phyloP scores from a whole-genome alignment of 192 early-diverging fungal species.

The Umbelopsis isabellina region DNA sequence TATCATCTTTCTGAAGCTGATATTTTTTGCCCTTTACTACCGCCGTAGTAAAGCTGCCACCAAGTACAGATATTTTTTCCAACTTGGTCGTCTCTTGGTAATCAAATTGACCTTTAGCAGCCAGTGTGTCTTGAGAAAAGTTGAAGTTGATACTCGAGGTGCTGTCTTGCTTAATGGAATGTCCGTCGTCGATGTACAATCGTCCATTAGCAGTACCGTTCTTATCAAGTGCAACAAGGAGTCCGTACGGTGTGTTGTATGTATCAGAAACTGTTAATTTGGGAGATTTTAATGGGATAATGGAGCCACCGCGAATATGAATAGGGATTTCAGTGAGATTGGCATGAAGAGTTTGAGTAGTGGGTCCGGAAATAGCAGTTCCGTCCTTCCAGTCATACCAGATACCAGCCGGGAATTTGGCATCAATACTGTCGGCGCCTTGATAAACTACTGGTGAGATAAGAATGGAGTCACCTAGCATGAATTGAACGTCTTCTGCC shows the following conservation, averaged over 20 bases:
- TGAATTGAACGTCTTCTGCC: constrained; percentile 55
- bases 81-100: background rate
- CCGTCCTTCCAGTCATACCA: constrained; percentile 63
- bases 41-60: background rate
- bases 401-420: constrained; percentile 50
- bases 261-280: constrained; percentile 51
- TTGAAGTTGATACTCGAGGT: constrained; percentile 27
- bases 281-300: constrained; percentile 55
- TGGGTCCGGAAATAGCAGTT: constrained; percentile 20
- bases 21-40: too few relatives aligned
- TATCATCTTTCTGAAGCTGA: too few relatives aligned
- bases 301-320: constrained; percentile 55
- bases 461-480: constrained; percentile 57
- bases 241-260: constrained; percentile 40
- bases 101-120: constrained; percentile 27
- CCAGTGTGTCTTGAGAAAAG: constrained; percentile 13
- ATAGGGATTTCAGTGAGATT: constrained; percentile 53
- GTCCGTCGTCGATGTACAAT: constrained; percentile 66
- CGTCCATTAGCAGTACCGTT: constrained; percentile 49
- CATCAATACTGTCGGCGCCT: constrained; percentile 51
- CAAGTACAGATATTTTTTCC: background rate
- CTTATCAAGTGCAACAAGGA: constrained; percentile 58
- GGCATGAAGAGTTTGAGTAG: constrained; percentile 35
- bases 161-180: constrained; percentile 37
- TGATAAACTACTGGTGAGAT: constrained; percentile 54